Evolutionary conservation across 2,329 filamentous ascomycete genomes (phyloP).

Genomic region (Fusarium xyrophilum): DNA sequence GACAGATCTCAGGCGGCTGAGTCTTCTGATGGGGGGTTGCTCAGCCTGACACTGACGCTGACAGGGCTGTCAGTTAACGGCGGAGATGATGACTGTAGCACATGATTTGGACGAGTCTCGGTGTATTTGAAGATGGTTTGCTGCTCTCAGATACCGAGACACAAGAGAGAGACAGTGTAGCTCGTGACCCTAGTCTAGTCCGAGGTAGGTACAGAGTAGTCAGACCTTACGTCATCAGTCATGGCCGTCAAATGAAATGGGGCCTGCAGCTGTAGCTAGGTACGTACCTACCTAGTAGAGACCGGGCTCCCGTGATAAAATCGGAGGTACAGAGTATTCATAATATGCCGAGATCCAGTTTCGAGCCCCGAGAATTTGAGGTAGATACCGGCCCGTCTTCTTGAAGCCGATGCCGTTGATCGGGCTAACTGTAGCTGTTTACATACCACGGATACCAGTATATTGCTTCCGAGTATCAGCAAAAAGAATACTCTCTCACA

Average conservation of each 20-base stretch:
- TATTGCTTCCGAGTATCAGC: neutral
- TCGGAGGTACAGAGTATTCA: neutral
- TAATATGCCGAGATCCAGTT: neutral
- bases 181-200: constrained; percentile 32
- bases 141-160: constrained; percentile 22
- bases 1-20: constrained; percentile 37
- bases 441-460: neutral
- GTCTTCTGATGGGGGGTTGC: constrained; percentile 44
- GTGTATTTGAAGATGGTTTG: constrained; percentile 16
- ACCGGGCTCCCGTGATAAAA: neutral
- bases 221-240: constrained; percentile 41
- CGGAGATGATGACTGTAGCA: constrained; percentile 32
- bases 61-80: constrained; percentile 28
- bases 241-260: neutral
- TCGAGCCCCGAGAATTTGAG: neutral
- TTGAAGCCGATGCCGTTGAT: constrained; percentile 9
- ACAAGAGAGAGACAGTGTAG: constrained; percentile 5
- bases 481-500: no score
- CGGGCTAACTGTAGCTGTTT: no score
- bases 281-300: neutral
- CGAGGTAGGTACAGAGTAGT: no score
- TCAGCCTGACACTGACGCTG: constrained; percentile 33
- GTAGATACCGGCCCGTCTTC: neutral
- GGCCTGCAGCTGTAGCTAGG: no score
- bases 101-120: constrained; percentile 35